These are phyloP conservation scores for Gynandropsis gynandra DNA, from an alignment of 345 rosid genomes.

Conservation along the genomic window DNA sequence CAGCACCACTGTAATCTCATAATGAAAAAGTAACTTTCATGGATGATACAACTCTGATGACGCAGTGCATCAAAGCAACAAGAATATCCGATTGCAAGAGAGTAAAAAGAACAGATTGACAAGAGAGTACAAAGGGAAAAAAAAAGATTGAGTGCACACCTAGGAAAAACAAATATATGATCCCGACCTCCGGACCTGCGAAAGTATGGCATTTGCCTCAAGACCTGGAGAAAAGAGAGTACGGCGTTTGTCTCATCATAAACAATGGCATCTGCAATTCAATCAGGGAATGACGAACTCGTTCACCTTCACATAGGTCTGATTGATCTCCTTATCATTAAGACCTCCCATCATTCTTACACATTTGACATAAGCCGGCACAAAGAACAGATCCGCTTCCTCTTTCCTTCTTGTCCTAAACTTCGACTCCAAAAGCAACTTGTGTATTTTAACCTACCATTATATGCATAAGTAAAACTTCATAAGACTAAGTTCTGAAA, in stretches of 20 bases:
- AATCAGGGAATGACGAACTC: constrained; percentile 2
- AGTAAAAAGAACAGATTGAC: no score
- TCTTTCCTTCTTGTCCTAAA: constrained; percentile 66
- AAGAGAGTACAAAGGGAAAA: constrained; percentile 10
- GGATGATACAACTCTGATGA: constrained; percentile 7
- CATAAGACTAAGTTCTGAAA: constrained; percentile 1
- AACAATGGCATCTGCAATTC: neutral
- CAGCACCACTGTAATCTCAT: constrained; percentile 41
- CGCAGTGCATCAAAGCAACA: constrained; percentile 5
- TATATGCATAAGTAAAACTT: constrained; percentile 3
- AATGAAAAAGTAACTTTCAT: constrained; percentile 6
- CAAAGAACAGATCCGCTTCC: constrained; percentile 90
- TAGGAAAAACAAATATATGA: constrained; percentile 89
- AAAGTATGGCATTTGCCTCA: constrained; percentile 90
- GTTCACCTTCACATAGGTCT: constrained; percentile 70
- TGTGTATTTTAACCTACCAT: constrained; percentile 80
- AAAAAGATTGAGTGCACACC: constrained; percentile 32
- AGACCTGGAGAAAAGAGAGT: constrained; percentile 37
- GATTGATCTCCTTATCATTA: constrained; percentile 83
- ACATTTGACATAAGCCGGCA: constrained; percentile 86
- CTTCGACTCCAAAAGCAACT: constrained; percentile 51
- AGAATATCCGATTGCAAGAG: neutral
- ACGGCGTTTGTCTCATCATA: neutral
- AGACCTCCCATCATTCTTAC: constrained; percentile 92
- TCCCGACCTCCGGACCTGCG: constrained; percentile 93